Evolutionary conservation across 441 rosid genomes (phyloP).

Genomic region (Corymbia citriodora): DNA sequence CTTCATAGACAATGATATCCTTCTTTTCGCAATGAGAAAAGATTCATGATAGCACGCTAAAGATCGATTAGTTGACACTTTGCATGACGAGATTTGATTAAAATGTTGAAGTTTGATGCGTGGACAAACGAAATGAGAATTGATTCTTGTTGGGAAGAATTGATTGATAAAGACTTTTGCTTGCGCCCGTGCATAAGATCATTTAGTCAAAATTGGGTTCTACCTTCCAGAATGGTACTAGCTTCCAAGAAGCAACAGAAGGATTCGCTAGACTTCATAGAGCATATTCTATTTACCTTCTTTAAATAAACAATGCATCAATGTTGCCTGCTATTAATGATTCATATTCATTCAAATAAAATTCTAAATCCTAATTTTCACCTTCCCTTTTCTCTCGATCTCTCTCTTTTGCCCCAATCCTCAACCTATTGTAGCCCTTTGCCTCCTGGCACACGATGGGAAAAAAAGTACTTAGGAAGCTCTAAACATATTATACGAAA

Average conservation of each 20-base stretch:
- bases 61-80: neutral
- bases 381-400: neutral
- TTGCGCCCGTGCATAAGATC: neutral
- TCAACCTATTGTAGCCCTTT: neutral
- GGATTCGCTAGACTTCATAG: neutral
- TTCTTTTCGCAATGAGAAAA: neutral
- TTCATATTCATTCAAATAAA: neutral
- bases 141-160: neutral
- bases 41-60: neutral
- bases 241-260: neutral
- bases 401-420: neutral
- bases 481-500: neutral
- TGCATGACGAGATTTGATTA: neutral
- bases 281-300: neutral
- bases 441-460: neutral
- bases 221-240: neutral
- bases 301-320: neutral
- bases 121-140: neutral
- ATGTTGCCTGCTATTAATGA: neutral
- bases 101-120: neutral
- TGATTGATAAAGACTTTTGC: neutral
- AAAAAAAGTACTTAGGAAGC: neutral
- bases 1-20: neutral
- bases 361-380: neutral
- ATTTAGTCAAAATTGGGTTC: neutral